Evolutionary conservation across 805 yeast genomes (phyloP).

Genomic region (Teunomyces panamensis): DNA sequence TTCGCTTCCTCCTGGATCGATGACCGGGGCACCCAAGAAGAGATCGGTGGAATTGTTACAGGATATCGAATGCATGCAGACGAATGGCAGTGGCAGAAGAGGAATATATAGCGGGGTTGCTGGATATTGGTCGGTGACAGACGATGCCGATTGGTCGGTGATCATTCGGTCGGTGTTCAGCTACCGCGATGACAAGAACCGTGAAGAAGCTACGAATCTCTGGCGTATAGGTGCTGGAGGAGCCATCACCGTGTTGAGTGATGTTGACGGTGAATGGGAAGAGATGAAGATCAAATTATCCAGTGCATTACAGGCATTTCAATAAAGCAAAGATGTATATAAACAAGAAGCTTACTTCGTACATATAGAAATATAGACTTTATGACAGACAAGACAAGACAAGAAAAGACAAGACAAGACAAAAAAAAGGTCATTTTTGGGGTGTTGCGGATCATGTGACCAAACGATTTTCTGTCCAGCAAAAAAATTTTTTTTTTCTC

Average conservation of each 20-base stretch:
- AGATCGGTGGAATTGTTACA: conserved; percentile 84
- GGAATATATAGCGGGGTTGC: conserved; percentile 93
- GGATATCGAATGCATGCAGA: conserved; percentile 47
- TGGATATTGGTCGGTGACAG: conserved; percentile 91
- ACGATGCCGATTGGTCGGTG: conserved; percentile 94
- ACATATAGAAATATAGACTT: no score
- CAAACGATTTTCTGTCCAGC: not conserved
- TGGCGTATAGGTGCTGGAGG: conserved; percentile 99
- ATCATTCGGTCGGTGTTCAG: conserved; percentile 80
- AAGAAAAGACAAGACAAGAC: no score
- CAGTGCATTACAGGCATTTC: conserved; percentile 74
- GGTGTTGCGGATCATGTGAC: not conserved
- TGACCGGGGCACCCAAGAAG: conserved; percentile 99
- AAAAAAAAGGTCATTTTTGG: no score
- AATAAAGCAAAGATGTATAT: conserved; percentile 4
- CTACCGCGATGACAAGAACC: conserved; percentile 49
- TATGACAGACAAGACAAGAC: no score
- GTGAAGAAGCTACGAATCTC: conserved; percentile 18
- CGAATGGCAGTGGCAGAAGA: conserved; percentile 48
- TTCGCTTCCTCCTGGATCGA: conserved; percentile 95
- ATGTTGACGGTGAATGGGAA: conserved; percentile 82
- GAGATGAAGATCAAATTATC: conserved; percentile 82
- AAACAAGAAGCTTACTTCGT: no score
- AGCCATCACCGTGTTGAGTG: conserved; percentile 87
- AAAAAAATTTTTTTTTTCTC: not conserved